These are phyloP conservation scores for Lablab purpureus DNA, from an alignment of 306 rosid species.

Conservation along the genomic window DNA sequence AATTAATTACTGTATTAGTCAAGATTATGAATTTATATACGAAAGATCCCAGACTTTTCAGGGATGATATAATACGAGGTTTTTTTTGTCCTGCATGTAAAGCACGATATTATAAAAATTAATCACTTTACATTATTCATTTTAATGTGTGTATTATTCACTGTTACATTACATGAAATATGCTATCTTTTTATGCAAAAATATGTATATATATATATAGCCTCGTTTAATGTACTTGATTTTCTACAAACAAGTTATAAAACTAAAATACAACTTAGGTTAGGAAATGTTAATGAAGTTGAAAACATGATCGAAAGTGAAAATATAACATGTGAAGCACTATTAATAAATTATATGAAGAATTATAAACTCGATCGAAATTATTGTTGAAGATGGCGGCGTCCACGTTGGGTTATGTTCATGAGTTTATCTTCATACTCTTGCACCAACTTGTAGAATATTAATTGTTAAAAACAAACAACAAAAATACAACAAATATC, in stretches of 20 bases:
- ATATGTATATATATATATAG: too few relatives aligned
- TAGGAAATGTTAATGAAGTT: not conserved
- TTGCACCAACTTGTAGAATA: not conserved
- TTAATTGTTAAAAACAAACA: not conserved
- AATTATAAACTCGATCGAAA: not conserved
- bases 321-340: not conserved
- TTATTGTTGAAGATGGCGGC: not conserved
- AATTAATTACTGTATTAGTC: not conserved
- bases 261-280: too few relatives aligned
- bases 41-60: not conserved
- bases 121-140: too few relatives aligned
- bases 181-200: too few relatives aligned
- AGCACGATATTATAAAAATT: too few relatives aligned
- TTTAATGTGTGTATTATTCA: too few relatives aligned
- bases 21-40: not conserved
- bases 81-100: not conserved
- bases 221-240: too few relatives aligned
- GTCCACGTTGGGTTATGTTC: not conserved
- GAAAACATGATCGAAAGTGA: not conserved
- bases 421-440: not conserved
- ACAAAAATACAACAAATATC: not conserved
- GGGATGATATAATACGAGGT: not conserved
- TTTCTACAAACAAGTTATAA: too few relatives aligned
- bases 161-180: too few relatives aligned
- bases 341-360: not conserved